phyloP scores from a whole-genome alignment of 2,329 filamentous ascomycete species.

The Fusarium tricinctum region DNA sequence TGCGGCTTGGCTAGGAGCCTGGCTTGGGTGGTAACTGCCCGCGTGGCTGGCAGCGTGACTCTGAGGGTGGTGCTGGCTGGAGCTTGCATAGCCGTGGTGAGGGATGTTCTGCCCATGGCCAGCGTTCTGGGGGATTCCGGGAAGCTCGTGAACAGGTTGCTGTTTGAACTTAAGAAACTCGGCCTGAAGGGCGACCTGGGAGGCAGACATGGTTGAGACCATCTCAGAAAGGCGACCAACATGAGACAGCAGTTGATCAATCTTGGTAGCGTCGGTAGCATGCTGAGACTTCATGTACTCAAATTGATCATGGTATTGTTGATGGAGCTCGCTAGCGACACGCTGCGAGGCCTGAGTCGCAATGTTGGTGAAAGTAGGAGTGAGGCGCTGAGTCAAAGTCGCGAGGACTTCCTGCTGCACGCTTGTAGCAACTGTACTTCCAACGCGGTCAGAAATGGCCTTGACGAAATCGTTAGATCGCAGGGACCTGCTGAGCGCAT shows the following conservation, averaged over 20 bases:
- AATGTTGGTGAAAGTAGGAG: slow-evolving; percentile 75
- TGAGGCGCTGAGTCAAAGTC: slow-evolving; percentile 73
- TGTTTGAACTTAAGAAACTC: slow-evolving; percentile 71
- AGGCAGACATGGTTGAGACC: slow-evolving; percentile 76
- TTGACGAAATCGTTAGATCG: slow-evolving; percentile 81
- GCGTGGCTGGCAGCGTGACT: slow-evolving; percentile 54
- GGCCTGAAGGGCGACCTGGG: slow-evolving; percentile 77
- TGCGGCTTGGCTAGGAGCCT: slow-evolving; percentile 53
- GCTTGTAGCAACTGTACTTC: slow-evolving; percentile 73
- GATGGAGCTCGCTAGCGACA: slow-evolving; percentile 77
- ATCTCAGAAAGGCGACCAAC: slow-evolving; percentile 77
- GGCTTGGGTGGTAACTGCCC: slow-evolving; percentile 54
- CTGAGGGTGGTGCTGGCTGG: slow-evolving; percentile 40
- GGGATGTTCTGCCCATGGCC: slow-evolving; percentile 44
- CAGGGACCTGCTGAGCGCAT: slow-evolving; percentile 67
- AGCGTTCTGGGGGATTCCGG: slow-evolving; percentile 48
- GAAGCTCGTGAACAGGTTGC: slow-evolving; percentile 62
- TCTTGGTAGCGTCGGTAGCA: slow-evolving; percentile 70
- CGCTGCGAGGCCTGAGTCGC: slow-evolving; percentile 76
- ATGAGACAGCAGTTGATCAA: slow-evolving; percentile 78
- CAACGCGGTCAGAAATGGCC: slow-evolving; percentile 76
- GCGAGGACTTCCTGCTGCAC: slow-evolving; percentile 78
- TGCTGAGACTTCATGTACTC: slow-evolving; percentile 66
- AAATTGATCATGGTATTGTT: slow-evolving; percentile 67
- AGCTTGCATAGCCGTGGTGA: slow-evolving; percentile 51